Base-by-base conservation (phyloP, 2,329 filamentous ascomycete genomes). In the Alternaria arborescens region DNA sequence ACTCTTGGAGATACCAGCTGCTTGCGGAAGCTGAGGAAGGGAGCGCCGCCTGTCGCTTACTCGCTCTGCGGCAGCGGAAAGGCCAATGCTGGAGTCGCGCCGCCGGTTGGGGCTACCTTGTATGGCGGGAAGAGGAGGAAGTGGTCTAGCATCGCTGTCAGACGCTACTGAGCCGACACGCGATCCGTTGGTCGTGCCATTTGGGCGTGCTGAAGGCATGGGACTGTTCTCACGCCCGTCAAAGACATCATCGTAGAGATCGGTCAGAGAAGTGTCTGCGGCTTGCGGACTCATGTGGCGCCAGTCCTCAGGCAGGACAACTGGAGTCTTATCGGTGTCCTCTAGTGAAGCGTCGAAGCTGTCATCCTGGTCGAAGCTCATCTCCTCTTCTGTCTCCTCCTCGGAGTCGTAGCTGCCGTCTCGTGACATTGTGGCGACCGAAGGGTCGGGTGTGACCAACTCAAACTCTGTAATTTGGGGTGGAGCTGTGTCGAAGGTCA, bases 271-370 rank as follows among this genome's bases (percentile, higher is more conserved):
- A 14, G 80, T 84, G 64, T 87, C 83, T n/a, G 83, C 86, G 22
- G 78, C 87, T 70, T 84, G 88, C 76, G 81, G 92, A 81, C 81
- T 94, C 85, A 89, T 88, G 66, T 87, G 91, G 65, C 91, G 89
- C 95, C 95, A 99, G 76, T 97, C 93, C 72, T 98, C 95, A 0
- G 95, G 95, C 22, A 96, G 87, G n/a, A 99, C 94, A 11, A 99
- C 95, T 0, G 95, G 95, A 1, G 95, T 98, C 83, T 98, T 98
- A 73, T 97, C 93, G 5, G 93, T 94, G 74, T 98, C 94, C 79
- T 98, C 94, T 1, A 98, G 85, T 7, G 93, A 97, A 14, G 92
- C 94, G 79, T 98, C 94, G 70, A 98, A 98, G 81, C 94, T 97
- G 74, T 97, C 94, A 42, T 94, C 92, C 43, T 86, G 85, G 55